These are phyloP conservation scores for Nicotiana tabacum DNA, from an alignment of 257 asterid genomes.

Conservation along the genomic window DNA sequence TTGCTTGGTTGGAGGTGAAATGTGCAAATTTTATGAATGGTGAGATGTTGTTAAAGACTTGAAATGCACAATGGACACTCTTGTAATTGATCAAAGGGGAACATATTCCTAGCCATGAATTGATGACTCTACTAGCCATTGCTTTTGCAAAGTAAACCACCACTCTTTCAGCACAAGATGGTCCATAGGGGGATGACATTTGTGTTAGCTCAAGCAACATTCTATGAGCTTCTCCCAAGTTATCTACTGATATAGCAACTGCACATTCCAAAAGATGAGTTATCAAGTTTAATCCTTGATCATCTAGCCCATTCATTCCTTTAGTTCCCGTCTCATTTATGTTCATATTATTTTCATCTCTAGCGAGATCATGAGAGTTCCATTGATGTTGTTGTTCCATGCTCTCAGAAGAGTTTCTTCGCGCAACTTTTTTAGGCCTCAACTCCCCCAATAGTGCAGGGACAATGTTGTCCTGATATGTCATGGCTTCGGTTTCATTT, in stretches of 20 bases:
- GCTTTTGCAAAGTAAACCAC: slow-evolving; percentile 72
- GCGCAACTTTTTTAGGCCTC: slow-evolving; percentile 32
- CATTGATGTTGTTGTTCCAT: slow-evolving; percentile 21
- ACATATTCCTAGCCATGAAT: slow-evolving; percentile 64
- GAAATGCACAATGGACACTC: slow-evolving; percentile 45
- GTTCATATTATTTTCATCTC: background rate
- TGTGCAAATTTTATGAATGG: slow-evolving; percentile 74
- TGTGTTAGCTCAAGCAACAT: slow-evolving; percentile 67
- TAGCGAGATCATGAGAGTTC: background rate
- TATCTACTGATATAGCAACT: slow-evolving; percentile 69
- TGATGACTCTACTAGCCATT: slow-evolving; percentile 67
- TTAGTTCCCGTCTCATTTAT: background rate
- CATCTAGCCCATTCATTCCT: slow-evolving; percentile 23
- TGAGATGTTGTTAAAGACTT: slow-evolving; percentile 52
- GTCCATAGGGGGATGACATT: slow-evolving; percentile 50
- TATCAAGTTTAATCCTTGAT: slow-evolving; percentile 40
- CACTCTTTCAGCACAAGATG: slow-evolving; percentile 60
- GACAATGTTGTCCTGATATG: slow-evolving; percentile 8
- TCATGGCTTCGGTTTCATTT: background rate
- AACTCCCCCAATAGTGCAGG: slow-evolving; percentile 30
- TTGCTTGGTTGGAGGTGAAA: slow-evolving; percentile 75
- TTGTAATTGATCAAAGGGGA: slow-evolving; percentile 45
- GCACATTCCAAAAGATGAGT: slow-evolving; percentile 62
- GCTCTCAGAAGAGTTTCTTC: slow-evolving; percentile 18
- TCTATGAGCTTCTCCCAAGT: slow-evolving; percentile 63